These are phyloP conservation scores for Dissophora ornata DNA, from an alignment of 192 early-diverging fungal species.

Conservation along the genomic window DNA sequence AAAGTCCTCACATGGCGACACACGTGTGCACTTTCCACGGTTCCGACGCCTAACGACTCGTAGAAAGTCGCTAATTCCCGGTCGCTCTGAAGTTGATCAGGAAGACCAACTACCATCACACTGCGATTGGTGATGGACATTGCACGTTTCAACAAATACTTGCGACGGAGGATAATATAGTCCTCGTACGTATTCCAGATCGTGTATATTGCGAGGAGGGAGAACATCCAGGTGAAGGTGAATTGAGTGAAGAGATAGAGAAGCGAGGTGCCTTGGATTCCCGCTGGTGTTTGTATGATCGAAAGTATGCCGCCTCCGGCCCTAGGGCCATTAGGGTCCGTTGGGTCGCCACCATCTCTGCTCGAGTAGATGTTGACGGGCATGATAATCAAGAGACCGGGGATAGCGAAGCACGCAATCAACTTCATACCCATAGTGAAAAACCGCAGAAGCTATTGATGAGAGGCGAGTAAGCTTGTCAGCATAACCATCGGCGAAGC, in stretches of 20 bases:
- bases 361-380: slow-evolving; percentile 55
- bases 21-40: slow-evolving; percentile 74
- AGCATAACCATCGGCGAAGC: too few relatives aligned
- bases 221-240: slow-evolving; percentile 67
- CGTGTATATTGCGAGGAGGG: slow-evolving; percentile 60
- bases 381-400: slow-evolving; percentile 57
- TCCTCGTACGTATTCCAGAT: slow-evolving; percentile 64
- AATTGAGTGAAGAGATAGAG: slow-evolving; percentile 41
- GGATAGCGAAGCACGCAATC: slow-evolving; percentile 59
- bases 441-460: slow-evolving; percentile 62
- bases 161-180: slow-evolving; percentile 59
- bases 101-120: slow-evolving; percentile 77
- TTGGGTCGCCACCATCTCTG: background rate
- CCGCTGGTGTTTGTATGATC: too few relatives aligned
- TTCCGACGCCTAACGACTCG: slow-evolving; percentile 66
- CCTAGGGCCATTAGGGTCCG: slow-evolving; percentile 5
- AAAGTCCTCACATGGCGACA: slow-evolving; percentile 67
- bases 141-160: slow-evolving; percentile 54
- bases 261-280: slow-evolving; percentile 11
- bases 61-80: slow-evolving; percentile 73
- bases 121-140: slow-evolving; percentile 66
- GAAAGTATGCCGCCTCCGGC: background rate
- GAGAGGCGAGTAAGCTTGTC: background rate
- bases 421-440: slow-evolving; percentile 59
- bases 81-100: slow-evolving; percentile 66